These are phyloP conservation scores for Hypoxylon lienhwacheense DNA, from an alignment of 495 filamentous ascomycete species.

Conservation along the genomic window DNA sequence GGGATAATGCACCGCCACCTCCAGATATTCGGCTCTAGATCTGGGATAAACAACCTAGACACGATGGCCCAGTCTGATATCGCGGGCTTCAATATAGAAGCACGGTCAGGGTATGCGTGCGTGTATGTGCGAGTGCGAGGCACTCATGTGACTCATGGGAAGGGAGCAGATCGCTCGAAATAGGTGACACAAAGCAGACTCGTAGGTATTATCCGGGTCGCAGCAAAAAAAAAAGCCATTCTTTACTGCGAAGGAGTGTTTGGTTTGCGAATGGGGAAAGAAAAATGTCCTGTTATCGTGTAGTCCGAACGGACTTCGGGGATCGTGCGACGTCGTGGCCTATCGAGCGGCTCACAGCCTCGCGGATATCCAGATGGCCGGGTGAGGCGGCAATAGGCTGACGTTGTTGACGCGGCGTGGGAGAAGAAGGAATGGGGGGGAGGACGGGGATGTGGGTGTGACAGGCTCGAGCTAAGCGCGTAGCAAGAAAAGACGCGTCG, in stretches of 20 bases:
- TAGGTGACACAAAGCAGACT: slow-evolving; percentile 6
- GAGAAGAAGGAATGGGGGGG: slow-evolving; percentile 4
- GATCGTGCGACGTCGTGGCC: slow-evolving; percentile 12
- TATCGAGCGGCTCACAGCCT: slow-evolving; percentile 7
- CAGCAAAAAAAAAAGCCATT: slow-evolving; percentile 3
- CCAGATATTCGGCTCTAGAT: slow-evolving; percentile 13
- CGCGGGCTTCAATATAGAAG: slow-evolving; percentile 4
- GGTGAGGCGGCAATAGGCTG: slow-evolving; percentile 26
- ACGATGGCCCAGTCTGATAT: slow-evolving; percentile 1
- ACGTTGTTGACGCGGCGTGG: slow-evolving; percentile 24
- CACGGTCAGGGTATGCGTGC: slow-evolving; percentile 13
- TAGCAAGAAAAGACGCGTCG: slow-evolving; percentile 12
- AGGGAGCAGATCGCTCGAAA: slow-evolving; percentile 1
- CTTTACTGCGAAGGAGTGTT: too few relatives aligned
- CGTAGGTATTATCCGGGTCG: slow-evolving; percentile 1
- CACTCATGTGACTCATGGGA: slow-evolving; percentile 27
- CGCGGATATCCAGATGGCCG: slow-evolving; percentile 10
- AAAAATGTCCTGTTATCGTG: not conserved
- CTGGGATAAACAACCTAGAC: slow-evolving; percentile 7
- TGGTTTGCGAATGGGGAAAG: slow-evolving; percentile 2
- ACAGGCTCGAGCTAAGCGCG: slow-evolving; percentile 21
- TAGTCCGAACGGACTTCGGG: not conserved
- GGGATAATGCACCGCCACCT: slow-evolving; percentile 27
- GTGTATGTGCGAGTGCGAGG: slow-evolving; percentile 10
- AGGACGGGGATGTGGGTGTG: not conserved